Evolutionary conservation across 2,329 filamentous ascomycete species (phyloP).

Genomic region (Tolypocladium sp.): DNA sequence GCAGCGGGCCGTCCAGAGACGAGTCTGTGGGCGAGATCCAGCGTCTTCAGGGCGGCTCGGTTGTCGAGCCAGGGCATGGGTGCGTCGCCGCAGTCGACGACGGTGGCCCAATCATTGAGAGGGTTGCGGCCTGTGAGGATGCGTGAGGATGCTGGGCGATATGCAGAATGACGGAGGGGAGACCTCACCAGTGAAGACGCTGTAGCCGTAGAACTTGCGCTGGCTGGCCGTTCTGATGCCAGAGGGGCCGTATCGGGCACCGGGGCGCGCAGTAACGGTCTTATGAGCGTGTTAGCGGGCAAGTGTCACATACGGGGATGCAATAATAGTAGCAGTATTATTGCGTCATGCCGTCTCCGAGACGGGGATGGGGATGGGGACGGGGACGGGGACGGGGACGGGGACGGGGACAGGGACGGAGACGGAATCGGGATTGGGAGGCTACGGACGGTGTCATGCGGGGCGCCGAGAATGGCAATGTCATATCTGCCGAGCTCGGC

Average conservation of each 20-base stretch:
- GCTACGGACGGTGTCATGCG: constrained; percentile 16
- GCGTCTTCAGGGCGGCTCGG: constrained; percentile 10
- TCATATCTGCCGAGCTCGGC: constrained; percentile 9
- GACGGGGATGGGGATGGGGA: neutral
- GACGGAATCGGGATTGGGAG: too few species aligned
- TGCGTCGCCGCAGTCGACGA: constrained; percentile 72
- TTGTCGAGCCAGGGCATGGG: constrained; percentile 12
- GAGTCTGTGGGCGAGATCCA: constrained; percentile 10
- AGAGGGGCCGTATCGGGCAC: constrained; percentile 66
- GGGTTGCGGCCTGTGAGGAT: constrained; percentile 8
- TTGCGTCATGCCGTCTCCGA: neutral
- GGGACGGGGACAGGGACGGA: neutral
- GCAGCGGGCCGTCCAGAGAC: constrained; percentile 7
- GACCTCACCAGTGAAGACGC: constrained; percentile 7
- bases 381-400: neutral
- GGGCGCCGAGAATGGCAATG: constrained; percentile 19
- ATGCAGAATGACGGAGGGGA: neutral
- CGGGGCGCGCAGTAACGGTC: constrained; percentile 12
- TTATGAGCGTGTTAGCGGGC: neutral
- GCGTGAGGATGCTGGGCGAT: neutral
- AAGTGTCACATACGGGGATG: neutral
- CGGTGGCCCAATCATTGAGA: constrained; percentile 49
- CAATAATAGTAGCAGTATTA: too few species aligned
- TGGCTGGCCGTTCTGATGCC: constrained; percentile 72
- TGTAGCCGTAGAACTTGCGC: constrained; percentile 33